Evolutionary conservation across 1,139 yeast species (phyloP).

Genomic region (Candida sp.): DNA sequence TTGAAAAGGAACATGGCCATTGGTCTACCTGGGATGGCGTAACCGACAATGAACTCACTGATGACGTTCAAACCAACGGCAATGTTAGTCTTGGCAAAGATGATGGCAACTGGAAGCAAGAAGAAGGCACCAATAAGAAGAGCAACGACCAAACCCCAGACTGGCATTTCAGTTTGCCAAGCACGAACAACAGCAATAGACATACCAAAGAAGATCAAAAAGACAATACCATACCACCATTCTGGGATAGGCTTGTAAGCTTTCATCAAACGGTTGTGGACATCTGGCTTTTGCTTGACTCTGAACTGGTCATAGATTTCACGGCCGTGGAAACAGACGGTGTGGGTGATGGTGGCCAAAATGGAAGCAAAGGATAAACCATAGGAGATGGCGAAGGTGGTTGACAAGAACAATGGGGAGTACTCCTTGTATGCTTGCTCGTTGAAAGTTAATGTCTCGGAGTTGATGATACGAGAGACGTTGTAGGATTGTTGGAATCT

Average conservation of each 20-base stretch:
- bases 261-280: conserved; percentile 66
- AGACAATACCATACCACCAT: conserved; percentile 64
- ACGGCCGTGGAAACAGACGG: conserved; percentile 57
- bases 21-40: conserved; percentile 53
- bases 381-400: conserved; percentile 65
- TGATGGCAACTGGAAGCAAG: conserved; percentile 48
- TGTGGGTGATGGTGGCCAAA: conserved; percentile 60
- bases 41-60: conserved; percentile 49
- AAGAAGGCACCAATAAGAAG: conserved; percentile 43
- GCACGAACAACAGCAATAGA: conserved; percentile 42
- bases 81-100: conserved; percentile 46
- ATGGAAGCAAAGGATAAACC: conserved; percentile 69
- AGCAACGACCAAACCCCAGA: conserved; percentile 42
- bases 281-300: conserved; percentile 54
- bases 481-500: conserved; percentile 37
- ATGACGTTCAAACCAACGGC: conserved; percentile 51
- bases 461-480: conserved; percentile 46
- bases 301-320: conserved; percentile 52
- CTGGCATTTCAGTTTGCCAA: conserved; percentile 50
- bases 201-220: conserved; percentile 43
- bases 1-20: conserved; percentile 52
- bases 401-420: conserved; percentile 62
- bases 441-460: conserved; percentile 41
- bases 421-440: conserved; percentile 45
- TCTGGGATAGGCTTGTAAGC: conserved; percentile 63